phyloP scores from a whole-genome alignment of 306 rosid species.

The Sechiopsis laciniata region DNA sequence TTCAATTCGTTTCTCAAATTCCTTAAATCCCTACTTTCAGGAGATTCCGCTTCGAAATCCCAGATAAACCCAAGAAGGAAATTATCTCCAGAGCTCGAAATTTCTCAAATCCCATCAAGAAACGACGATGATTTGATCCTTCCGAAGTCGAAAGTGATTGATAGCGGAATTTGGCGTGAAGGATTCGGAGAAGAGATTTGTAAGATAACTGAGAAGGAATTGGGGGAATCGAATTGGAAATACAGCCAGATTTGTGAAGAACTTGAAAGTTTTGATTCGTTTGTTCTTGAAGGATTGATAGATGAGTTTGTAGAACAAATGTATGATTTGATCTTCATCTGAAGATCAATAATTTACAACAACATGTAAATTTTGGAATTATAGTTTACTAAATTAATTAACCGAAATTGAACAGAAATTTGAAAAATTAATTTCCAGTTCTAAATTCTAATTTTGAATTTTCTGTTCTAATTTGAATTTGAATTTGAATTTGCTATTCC shows the following conservation, averaged over 20 bases:
- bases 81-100: constrained; percentile 41
- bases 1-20: constrained; percentile 8
- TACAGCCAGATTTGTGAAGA: constrained; percentile 24
- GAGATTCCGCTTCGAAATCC: constrained; percentile 24
- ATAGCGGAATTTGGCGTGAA: constrained; percentile 24
- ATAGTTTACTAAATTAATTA: constrained; percentile 11
- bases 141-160: constrained; percentile 32
- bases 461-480: neutral
- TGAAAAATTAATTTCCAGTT: neutral
- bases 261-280: constrained; percentile 46
- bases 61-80: constrained; percentile 46
- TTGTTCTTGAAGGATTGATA: constrained; percentile 46
- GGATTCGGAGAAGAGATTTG: constrained; percentile 42
- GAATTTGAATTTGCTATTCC: neutral
- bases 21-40: constrained; percentile 26
- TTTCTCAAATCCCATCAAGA: too few species aligned
- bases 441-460: neutral
- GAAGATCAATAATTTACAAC: neutral
- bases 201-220: constrained; percentile 46
- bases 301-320: constrained; percentile 54
- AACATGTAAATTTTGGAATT: constrained; percentile 15
- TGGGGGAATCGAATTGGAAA: constrained; percentile 38
- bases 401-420: neutral
- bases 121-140: constrained; percentile 29
- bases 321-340: constrained; percentile 16